phyloP scores from a whole-genome alignment of 2,329 filamentous ascomycete species.

The Tolypocladium ophioglossoides region DNA sequence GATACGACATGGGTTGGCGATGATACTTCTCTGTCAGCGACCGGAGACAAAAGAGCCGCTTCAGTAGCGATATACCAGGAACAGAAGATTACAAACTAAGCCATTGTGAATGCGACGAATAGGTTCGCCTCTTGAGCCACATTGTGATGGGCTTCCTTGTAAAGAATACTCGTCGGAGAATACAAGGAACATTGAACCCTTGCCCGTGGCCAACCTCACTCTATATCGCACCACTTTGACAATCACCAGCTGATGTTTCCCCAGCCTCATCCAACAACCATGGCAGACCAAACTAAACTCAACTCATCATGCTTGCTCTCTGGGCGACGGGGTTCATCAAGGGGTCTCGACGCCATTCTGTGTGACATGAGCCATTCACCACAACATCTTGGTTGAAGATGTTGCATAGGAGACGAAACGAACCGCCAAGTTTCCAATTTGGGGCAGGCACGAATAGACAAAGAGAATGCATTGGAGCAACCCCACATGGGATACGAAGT shows the following conservation, averaged over 20 bases:
- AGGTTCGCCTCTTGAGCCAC: neutral
- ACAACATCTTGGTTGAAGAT: no score
- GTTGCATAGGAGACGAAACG: neutral
- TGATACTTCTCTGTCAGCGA: neutral
- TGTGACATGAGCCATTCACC: neutral
- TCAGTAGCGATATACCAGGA: neutral
- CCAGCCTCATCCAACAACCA: neutral
- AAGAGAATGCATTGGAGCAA: neutral
- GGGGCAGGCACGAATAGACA: neutral
- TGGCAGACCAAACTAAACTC: neutral
- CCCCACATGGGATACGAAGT: neutral
- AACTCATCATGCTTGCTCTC: neutral
- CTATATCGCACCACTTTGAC: neutral
- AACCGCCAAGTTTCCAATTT: neutral
- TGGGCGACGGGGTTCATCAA: neutral
- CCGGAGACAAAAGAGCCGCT: neutral
- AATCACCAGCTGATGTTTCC: neutral
- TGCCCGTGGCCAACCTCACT: neutral
- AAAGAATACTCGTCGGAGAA: no score
- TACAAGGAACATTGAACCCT: no score
- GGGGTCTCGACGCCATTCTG: neutral
- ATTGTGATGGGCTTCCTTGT: no score
- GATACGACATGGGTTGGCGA: neutral
- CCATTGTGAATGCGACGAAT: neutral
- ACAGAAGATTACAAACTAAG: neutral